These are phyloP conservation scores for Trypanosoma theileri DNA, from an alignment of 208 protist species.

Conservation along the genomic window DNA sequence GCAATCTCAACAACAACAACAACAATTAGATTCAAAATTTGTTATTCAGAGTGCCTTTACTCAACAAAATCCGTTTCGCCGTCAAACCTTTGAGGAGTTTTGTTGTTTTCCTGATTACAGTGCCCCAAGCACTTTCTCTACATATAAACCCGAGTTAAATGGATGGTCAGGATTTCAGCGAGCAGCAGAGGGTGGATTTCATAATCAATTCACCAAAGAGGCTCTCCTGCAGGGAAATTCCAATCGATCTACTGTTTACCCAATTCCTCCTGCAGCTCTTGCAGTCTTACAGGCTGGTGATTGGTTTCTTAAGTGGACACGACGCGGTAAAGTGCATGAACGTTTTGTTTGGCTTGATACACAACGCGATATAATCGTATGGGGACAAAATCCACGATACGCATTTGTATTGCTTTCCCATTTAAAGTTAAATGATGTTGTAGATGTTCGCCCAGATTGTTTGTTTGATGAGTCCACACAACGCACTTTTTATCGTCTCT, in stretches of 20 bases:
- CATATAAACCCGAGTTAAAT: slow-evolving; percentile 20
- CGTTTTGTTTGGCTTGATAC: slow-evolving; percentile 81
- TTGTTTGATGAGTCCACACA: slow-evolving; percentile 44
- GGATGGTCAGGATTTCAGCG: slow-evolving; percentile 12
- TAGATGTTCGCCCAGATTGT: slow-evolving; percentile 53
- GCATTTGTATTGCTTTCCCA: slow-evolving; percentile 45
- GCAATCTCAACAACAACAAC: slow-evolving; percentile 2
- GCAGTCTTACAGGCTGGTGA: slow-evolving; percentile 48
- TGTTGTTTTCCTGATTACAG: slow-evolving; percentile 46
- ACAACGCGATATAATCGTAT: slow-evolving; percentile 53
- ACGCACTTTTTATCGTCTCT: slow-evolving; percentile 64
- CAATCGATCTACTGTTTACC: background rate
- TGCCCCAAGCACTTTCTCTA: slow-evolving; percentile 30
- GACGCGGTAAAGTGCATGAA: slow-evolving; percentile 49
- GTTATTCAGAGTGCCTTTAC: slow-evolving; percentile 67
- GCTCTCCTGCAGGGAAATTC: background rate
- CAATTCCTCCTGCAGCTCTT: background rate
- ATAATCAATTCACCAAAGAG: background rate
- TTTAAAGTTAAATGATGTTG: slow-evolving; percentile 49
- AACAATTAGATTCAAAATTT: slow-evolving; percentile 25
- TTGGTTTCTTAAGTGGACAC: slow-evolving; percentile 85
- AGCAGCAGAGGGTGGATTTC: slow-evolving; percentile 26
- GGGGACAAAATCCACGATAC: slow-evolving; percentile 42
- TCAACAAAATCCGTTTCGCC: slow-evolving; percentile 72
- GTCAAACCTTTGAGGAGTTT: slow-evolving; percentile 72